Evolutionary conservation across 306 rosid genomes (phyloP).

Genomic region (Quercus mongolica): DNA sequence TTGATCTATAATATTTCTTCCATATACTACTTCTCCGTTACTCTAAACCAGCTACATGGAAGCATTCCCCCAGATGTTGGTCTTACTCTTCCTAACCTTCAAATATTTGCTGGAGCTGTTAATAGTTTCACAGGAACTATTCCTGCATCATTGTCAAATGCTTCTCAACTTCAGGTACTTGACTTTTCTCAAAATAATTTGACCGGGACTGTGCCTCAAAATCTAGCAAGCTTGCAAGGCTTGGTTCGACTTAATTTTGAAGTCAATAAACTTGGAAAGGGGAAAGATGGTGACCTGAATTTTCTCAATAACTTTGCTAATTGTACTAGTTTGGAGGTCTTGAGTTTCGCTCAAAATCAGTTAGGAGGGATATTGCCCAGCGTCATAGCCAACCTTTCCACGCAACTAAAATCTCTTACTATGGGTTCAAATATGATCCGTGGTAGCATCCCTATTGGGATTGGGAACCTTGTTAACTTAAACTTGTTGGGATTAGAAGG

Average conservation of each 20-base stretch:
- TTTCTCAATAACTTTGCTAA: conserved; percentile 32
- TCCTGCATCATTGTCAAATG: conserved; percentile 47
- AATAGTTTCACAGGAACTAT: conserved; percentile 39
- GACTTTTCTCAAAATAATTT: conserved; percentile 40
- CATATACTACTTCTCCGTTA: conserved; percentile 18
- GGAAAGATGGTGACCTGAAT: conserved; percentile 19
- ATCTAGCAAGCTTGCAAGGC: conserved; percentile 29
- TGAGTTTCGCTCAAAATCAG: conserved; percentile 11
- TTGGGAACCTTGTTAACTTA: conserved; percentile 32
- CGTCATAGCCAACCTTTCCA: conserved; percentile 32
- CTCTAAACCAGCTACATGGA: conserved; percentile 42
- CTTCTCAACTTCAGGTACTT: conserved; percentile 35
- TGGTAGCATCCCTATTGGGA: conserved; percentile 34
- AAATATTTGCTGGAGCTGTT: conserved; percentile 31
- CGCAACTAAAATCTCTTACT: background rate
- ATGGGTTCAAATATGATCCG: conserved; percentile 7
- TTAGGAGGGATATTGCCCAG: conserved; percentile 36
- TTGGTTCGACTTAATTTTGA: conserved; percentile 32
- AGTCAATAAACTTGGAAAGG: conserved; percentile 26
- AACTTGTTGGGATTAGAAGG: conserved; percentile 14
- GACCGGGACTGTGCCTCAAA: conserved; percentile 34
- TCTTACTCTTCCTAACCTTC: conserved; percentile 41
- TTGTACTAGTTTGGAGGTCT: conserved; percentile 18
- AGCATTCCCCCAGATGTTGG: conserved; percentile 45
- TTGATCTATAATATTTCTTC: conserved; percentile 8